Evolutionary conservation across 305 asterid species (phyloP).

Genomic region (Fraxinus angustifolia): DNA sequence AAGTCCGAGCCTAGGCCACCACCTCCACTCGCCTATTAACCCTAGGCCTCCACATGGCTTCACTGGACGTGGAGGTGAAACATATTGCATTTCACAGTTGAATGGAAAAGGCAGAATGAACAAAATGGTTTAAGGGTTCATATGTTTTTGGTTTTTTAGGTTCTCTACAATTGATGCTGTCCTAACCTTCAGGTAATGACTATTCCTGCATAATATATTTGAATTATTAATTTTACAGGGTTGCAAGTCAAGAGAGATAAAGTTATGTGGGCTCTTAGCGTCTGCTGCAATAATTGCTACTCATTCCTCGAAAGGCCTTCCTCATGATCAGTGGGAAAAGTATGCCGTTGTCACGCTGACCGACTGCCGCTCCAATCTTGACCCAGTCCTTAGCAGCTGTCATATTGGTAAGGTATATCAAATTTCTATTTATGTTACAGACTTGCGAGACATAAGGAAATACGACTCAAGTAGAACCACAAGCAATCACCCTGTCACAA

Average conservation of each 20-base stretch:
- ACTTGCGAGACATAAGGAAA: neutral
- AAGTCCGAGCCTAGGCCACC: neutral
- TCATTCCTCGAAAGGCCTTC: constrained; percentile 44
- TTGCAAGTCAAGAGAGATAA: constrained; percentile 51
- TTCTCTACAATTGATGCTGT: neutral
- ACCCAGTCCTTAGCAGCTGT: constrained; percentile 56
- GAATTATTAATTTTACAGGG: constrained; percentile 42
- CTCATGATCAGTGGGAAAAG: constrained; percentile 60
- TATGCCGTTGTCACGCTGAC: constrained; percentile 61
- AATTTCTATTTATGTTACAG: neutral
- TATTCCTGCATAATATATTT: constrained; percentile 15
- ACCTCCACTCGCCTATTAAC: neutral
- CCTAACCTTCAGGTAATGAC: neutral
- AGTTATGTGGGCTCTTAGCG: constrained; percentile 51
- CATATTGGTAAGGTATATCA: constrained; percentile 48
- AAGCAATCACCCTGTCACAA: neutral
- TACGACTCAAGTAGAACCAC: neutral
- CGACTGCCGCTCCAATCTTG: constrained; percentile 77
- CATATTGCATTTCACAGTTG: neutral
- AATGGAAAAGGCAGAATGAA: neutral
- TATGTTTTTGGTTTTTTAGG: neutral
- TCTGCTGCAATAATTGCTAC: constrained; percentile 65
- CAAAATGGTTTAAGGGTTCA: neutral
- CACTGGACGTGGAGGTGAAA: neutral
- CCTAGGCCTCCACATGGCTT: neutral